Percentiles rank a stretch among this genome's conserved stretches.
These are phyloP conservation scores for Blastobotrys aristatus DNA, from an alignment of 1,139 yeast species.

Conservation along the genomic window DNA sequence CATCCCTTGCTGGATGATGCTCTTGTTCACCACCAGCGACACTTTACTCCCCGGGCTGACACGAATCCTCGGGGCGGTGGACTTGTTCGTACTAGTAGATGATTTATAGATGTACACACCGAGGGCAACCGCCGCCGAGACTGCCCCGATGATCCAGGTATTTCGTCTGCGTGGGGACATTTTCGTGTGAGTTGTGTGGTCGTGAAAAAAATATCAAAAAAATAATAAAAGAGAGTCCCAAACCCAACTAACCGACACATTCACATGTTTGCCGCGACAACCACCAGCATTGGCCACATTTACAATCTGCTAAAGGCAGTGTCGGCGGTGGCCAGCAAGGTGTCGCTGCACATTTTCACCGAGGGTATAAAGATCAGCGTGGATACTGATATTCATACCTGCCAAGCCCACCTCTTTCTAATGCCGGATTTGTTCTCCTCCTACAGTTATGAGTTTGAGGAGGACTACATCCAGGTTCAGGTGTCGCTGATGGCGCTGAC, in stretches of 20 bases:
- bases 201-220: no score
- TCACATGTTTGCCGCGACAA: constrained; percentile 29
- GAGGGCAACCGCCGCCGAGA: constrained; percentile 9
- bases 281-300: constrained; percentile 27
- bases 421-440: constrained; percentile 23
- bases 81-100: neutral
- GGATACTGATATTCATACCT: constrained; percentile 25
- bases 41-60: constrained; percentile 13
- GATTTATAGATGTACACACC: constrained; percentile 10
- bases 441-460: constrained; percentile 22
- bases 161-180: no score
- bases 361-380: constrained; percentile 30
- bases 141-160: constrained; percentile 8
- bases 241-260: no score
- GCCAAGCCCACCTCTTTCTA: constrained; percentile 29
- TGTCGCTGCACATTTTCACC: constrained; percentile 25
- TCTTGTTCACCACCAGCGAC: constrained; percentile 22
- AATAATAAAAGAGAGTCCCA: neutral
- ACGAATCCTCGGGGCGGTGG: neutral
- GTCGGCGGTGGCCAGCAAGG: constrained; percentile 23
- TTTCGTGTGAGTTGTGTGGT: no score
- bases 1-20: constrained; percentile 23
- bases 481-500: constrained; percentile 26
- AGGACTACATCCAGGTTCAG: constrained; percentile 19
- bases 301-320: constrained; percentile 28